Evolutionary conservation across 2,329 filamentous ascomycete species (phyloP).

Genomic region (Annulohypoxylon truncatum): DNA sequence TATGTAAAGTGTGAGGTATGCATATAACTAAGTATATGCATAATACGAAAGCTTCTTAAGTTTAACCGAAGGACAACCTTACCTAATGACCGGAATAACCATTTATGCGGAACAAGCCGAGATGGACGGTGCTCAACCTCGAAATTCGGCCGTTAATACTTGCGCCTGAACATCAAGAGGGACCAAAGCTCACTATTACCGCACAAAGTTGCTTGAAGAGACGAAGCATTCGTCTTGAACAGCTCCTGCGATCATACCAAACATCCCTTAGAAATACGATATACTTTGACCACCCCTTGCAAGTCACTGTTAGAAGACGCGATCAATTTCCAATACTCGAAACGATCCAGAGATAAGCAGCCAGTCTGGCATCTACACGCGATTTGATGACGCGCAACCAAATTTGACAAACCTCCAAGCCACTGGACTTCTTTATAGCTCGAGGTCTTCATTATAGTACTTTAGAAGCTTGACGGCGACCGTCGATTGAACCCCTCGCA

Average conservation of each 20-base stretch:
- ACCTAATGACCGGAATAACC: slow-evolving; percentile 13
- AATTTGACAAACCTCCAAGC: neutral
- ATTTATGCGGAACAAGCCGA: neutral
- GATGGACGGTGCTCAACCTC: slow-evolving; percentile 13
- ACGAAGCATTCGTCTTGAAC: neutral
- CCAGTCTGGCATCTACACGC: neutral
- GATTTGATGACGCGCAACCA: neutral
- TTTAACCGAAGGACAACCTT: neutral
- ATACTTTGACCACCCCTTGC: neutral
- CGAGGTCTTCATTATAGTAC: neutral
- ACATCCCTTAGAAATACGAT: neutral
- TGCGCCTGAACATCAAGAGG: slow-evolving; percentile 14
- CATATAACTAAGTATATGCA: neutral
- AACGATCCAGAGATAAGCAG: neutral
- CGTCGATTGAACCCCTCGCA: neutral
- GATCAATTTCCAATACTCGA: neutral
- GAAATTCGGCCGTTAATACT: slow-evolving; percentile 7
- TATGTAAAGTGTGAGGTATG: neutral
- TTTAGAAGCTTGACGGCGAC: neutral
- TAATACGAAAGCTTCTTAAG: neutral
- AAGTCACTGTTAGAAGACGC: neutral
- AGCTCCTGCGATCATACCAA: neutral
- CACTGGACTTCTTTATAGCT: neutral
- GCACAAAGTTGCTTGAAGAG: neutral
- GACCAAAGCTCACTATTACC: slow-evolving; percentile 5